phyloP scores from a whole-genome alignment of 768 basidiomycete genomes.

The Collybia nuda region DNA sequence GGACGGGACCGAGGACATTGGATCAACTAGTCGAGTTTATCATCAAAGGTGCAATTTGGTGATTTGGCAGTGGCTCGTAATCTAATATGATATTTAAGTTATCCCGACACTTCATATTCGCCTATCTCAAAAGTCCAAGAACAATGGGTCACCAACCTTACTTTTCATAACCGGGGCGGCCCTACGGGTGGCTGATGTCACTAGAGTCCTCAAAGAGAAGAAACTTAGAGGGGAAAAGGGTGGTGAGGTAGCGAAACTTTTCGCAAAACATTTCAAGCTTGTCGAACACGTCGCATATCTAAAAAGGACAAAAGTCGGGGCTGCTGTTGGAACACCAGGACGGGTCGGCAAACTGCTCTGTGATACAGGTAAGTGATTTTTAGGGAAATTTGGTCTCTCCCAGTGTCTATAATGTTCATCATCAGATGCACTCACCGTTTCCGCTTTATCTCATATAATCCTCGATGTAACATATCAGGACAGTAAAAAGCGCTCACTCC shows the following conservation, averaged over 20 bases:
- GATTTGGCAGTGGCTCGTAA: background rate
- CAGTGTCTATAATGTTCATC: constrained; percentile 8
- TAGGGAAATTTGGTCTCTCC: background rate
- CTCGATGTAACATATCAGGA: constrained; percentile 76
- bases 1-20: constrained; percentile 70
- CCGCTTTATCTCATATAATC: constrained; percentile 82
- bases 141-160: constrained; percentile 82
- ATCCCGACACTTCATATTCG: constrained; percentile 68
- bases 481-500: constrained; percentile 68
- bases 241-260: constrained; percentile 92
- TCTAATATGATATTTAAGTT: constrained; percentile 35
- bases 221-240: constrained; percentile 77
- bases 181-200: constrained; percentile 86
- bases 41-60: constrained; percentile 52
- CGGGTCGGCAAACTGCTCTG: constrained; percentile 84
- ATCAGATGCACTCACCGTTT: constrained; percentile 68
- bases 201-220: constrained; percentile 69
- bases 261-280: constrained; percentile 93
- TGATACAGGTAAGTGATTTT: constrained; percentile 53
- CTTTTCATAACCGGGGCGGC: constrained; percentile 88
- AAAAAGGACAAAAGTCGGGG: constrained; percentile 79
- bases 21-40: constrained; percentile 78
- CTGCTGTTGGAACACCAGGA: constrained; percentile 91
- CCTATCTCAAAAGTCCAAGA: constrained; percentile 73
- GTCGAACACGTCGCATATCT: constrained; percentile 85